Evolutionary conservation across 2,329 filamentous ascomycete genomes (phyloP).

Genomic region (Diaporthe citrichinensis): DNA sequence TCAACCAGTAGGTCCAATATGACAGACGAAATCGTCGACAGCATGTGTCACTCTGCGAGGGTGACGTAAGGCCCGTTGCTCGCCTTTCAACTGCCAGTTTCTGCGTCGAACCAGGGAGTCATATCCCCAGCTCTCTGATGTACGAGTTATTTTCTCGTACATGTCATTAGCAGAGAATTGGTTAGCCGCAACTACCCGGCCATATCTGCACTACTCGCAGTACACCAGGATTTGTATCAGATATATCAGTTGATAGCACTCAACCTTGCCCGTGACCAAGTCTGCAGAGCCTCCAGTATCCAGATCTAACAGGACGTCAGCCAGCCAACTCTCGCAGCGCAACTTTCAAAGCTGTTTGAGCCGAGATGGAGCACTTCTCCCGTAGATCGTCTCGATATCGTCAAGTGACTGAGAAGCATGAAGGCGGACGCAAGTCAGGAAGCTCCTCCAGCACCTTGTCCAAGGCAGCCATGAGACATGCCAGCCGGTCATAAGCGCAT

Average conservation of each 20-base stretch:
- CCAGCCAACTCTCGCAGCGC: background rate
- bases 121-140: background rate
- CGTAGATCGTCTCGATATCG: background rate
- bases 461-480: background rate
- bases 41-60: background rate
- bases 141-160: background rate
- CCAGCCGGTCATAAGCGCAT: conserved; percentile 1
- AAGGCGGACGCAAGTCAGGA: background rate
- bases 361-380: background rate
- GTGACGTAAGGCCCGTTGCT: background rate
- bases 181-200: background rate
- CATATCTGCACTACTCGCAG: background rate
- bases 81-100: background rate
- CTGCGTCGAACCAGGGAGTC: background rate
- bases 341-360: background rate
- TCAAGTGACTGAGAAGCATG: background rate
- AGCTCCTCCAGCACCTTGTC: background rate
- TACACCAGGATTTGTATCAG: background rate
- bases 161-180: background rate
- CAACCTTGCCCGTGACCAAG: background rate
- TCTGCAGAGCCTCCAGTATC: background rate
- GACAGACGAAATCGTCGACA: background rate
- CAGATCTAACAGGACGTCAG: no score
- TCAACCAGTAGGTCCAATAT: background rate
- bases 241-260: background rate